Percentiles rank a stretch among this genome's conserved stretches.
Evolutionary conservation across 352 stramenopile genomes (phyloP).

Genomic region (Thalassiosira hispida): DNA sequence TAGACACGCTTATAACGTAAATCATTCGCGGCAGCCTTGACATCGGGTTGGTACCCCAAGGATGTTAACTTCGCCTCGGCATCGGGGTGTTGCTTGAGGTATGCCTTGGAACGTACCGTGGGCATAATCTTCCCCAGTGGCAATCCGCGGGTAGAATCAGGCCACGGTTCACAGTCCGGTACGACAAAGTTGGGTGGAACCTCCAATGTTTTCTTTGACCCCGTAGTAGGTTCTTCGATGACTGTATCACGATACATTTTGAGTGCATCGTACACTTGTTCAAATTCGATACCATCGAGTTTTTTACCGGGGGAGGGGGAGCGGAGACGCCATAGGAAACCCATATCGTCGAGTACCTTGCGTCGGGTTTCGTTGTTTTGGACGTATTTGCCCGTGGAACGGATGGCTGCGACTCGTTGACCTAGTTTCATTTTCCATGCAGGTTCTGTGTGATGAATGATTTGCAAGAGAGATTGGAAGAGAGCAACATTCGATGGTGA

Average conservation of each 20-base stretch:
- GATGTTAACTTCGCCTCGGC: constrained; percentile 59
- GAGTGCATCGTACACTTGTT: constrained; percentile 79
- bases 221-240: constrained; percentile 38
- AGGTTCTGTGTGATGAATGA: constrained; percentile 35
- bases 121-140: constrained; percentile 77
- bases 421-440: constrained; percentile 82
- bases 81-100: constrained; percentile 72
- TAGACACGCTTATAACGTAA: constrained; percentile 79
- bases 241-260: constrained; percentile 72
- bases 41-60: constrained; percentile 66
- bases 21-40: constrained; percentile 74
- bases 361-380: constrained; percentile 70
- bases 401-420: constrained; percentile 76
- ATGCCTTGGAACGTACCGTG: constrained; percentile 65
- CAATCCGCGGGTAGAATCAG: constrained; percentile 70
- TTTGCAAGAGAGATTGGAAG: not conserved
- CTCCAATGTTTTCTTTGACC: constrained; percentile 34
- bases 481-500: not conserved
- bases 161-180: constrained; percentile 79
- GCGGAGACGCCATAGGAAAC: constrained; percentile 83
- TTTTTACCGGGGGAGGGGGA: constrained; percentile 53
- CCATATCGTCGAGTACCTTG: constrained; percentile 78
- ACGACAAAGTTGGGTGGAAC: constrained; percentile 78
- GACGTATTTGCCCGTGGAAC: constrained; percentile 81
- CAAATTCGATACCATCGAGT: constrained; percentile 71